Evolutionary conservation across 2,329 filamentous ascomycete species (phyloP).

Genomic region (Geosmithia morbida): DNA sequence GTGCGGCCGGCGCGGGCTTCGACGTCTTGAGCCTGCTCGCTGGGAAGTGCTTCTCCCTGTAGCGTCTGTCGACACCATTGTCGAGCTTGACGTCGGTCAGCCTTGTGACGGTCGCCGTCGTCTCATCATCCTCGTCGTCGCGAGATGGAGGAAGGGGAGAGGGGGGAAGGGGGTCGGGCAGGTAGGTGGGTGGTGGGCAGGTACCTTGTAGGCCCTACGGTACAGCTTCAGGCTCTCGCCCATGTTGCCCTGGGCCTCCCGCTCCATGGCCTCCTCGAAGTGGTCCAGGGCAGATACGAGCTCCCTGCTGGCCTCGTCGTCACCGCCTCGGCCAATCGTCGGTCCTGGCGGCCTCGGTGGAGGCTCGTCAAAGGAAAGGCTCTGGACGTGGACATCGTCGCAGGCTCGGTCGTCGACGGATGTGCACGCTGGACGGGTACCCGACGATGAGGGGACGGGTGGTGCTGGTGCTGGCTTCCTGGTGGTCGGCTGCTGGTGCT

Average conservation of each 20-base stretch:
- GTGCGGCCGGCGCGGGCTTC: slow-evolving; percentile 2
- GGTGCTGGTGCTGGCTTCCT: neutral
- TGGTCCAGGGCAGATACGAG: slow-evolving; percentile 75
- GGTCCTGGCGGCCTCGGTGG: slow-evolving; percentile 3
- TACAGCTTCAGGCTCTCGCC: slow-evolving; percentile 84
- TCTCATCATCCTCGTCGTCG: too few relatives aligned
- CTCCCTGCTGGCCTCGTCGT: slow-evolving; percentile 19
- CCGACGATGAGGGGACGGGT: slow-evolving; percentile 1
- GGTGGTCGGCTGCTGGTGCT: neutral
- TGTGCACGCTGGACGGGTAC: slow-evolving; percentile 4
- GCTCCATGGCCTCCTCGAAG: slow-evolving; percentile 83
- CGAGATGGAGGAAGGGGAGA: too few relatives aligned
- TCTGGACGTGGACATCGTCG: slow-evolving; percentile 19
- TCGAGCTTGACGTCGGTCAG: too few relatives aligned
- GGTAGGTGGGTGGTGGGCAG: neutral
- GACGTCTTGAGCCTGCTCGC: slow-evolving; percentile 36
- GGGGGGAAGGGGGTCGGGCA: slow-evolving; percentile 7
- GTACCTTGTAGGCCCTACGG: slow-evolving; percentile 74
- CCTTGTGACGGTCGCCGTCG: too few relatives aligned
- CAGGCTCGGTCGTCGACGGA: slow-evolving; percentile 18
- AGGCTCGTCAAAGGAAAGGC: slow-evolving; percentile 17
- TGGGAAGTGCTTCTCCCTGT: slow-evolving; percentile 86
- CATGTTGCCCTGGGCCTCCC: slow-evolving; percentile 69
- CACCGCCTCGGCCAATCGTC: slow-evolving; percentile 4
- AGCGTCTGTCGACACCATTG: slow-evolving; percentile 66